Evolutionary conservation across 768 basidiomycete species (phyloP), one percentile per base, ranked within the genome.

Genomic region (Kwoniella sp.): DNA sequence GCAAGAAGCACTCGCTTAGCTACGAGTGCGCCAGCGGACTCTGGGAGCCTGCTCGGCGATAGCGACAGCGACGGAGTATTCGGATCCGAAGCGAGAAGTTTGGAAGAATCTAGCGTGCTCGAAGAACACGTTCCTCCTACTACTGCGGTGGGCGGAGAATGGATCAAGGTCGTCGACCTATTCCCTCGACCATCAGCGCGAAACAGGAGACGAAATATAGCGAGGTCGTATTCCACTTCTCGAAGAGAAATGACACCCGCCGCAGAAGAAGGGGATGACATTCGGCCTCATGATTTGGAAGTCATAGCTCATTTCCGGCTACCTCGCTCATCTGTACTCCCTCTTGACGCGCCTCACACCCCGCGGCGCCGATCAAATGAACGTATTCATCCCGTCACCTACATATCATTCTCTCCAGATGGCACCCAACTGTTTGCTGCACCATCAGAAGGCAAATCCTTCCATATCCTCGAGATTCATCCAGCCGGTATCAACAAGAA

Each of bases 121-220:
- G 67, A 64, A 15, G 69, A 70, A 5, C 24, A 47, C 1, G 19
- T 47, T 4, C 27, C 26, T 3, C 26, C 51, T 40, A n/a, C 33
- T 21, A n/a, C 44, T 9, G 33, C 44, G 10, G 33, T 49, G 10
- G 63, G 65, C 1, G 68, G 61, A 46, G 60, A 60, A 21, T 77
- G 76, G 76, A 65, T 77, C 65, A 71, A 73, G 37, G 47, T 77
- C 17, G 25, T 77, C 53, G 76, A 77, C 60, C 48, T 77, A n/a
- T 58, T 57, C 25, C 55, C 67, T 15, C 33, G 60, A 12, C 44
- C 55, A 7, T 9, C 59, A 9, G 22, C 25, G 10, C 47, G 26
- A 19, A 15, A 21, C 1, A 52, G 36, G 33, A 57, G 17, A 15
- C 5, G 49, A 8, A 6, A 25, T 13, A 19, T 13, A 7, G 37